Conservation (phyloP, 192 early-diverging fungal species). For the Lunasporangiospora selenospora region DNA sequence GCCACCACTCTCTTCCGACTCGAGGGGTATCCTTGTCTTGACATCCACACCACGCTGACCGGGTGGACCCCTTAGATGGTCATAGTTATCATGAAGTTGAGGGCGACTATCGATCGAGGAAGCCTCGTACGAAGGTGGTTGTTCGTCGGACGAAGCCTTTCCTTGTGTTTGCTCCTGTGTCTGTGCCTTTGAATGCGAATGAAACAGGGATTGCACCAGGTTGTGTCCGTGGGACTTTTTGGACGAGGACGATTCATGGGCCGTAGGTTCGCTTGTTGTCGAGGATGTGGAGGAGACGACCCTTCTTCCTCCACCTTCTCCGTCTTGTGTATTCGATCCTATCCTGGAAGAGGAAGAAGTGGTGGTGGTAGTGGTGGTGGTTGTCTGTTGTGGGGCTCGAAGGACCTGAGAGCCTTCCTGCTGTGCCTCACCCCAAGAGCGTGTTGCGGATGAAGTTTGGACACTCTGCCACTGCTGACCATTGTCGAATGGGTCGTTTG, state of each 20-base stretch:
- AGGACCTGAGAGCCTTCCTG: too few species aligned
- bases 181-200: neutral
- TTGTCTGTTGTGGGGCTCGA: slow-evolving; percentile 3
- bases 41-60: slow-evolving; percentile 41
- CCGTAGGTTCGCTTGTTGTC: neutral
- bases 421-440: too few species aligned
- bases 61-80: slow-evolving; percentile 33
- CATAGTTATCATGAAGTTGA: slow-evolving; percentile 47
- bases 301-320: too few species aligned
- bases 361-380: neutral
- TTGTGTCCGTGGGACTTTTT: too few species aligned
- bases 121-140: slow-evolving; percentile 34
- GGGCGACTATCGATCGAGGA: slow-evolving; percentile 8
- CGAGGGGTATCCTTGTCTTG: slow-evolving; percentile 38
- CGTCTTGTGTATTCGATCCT: too few species aligned
- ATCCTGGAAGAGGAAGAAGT: neutral
- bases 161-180: neutral
- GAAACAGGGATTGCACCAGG: neutral
- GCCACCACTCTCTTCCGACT: too few species aligned
- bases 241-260: too few species aligned
- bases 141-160: slow-evolving; percentile 15
- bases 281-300: neutral
- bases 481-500: slow-evolving; percentile 30
- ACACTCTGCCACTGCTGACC: slow-evolving; percentile 28
- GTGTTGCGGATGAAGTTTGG: too few species aligned